Evolutionary conservation across 164 flowering plant species (phyloP).

Genomic region (Vitis labrusca): DNA sequence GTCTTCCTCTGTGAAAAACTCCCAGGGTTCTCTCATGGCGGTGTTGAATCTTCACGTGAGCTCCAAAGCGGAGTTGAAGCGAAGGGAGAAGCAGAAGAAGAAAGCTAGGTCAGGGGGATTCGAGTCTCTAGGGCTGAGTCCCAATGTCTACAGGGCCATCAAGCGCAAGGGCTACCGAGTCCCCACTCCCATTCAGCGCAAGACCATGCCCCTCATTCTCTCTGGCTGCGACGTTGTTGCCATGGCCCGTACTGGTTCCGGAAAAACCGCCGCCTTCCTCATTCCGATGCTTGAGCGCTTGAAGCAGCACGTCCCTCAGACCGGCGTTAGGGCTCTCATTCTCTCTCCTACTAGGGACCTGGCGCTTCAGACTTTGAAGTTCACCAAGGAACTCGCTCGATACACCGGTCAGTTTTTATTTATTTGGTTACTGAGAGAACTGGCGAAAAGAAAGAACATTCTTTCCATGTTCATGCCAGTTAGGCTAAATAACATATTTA

Average conservation of each 20-base stretch:
- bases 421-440: neutral
- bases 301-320: slow-evolving; percentile 65
- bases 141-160: slow-evolving; percentile 65
- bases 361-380: slow-evolving; percentile 88
- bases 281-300: slow-evolving; percentile 86
- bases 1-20: too few relatives aligned
- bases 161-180: slow-evolving; percentile 88
- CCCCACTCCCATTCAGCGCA: slow-evolving; percentile 96
- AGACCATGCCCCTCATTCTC: slow-evolving; percentile 91
- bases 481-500: neutral
- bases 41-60: slow-evolving; percentile 28
- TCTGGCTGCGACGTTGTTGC: slow-evolving; percentile 89
- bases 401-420: slow-evolving; percentile 55
- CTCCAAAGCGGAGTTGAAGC: slow-evolving; percentile 63
- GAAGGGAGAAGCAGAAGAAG: slow-evolving; percentile 54
- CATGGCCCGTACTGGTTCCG: slow-evolving; percentile 99
- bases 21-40: neutral
- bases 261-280: slow-evolving; percentile 93
- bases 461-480: too few relatives aligned
- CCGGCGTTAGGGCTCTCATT: slow-evolving; percentile 82
- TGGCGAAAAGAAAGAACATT: neutral
- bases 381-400: slow-evolving; percentile 74
- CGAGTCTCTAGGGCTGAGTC: slow-evolving; percentile 68
- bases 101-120: slow-evolving; percentile 89
- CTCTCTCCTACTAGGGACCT: slow-evolving; percentile 87